phyloP scores from a whole-genome alignment of 2,329 filamentous ascomycete species.

The Clarireedia hainanense region DNA sequence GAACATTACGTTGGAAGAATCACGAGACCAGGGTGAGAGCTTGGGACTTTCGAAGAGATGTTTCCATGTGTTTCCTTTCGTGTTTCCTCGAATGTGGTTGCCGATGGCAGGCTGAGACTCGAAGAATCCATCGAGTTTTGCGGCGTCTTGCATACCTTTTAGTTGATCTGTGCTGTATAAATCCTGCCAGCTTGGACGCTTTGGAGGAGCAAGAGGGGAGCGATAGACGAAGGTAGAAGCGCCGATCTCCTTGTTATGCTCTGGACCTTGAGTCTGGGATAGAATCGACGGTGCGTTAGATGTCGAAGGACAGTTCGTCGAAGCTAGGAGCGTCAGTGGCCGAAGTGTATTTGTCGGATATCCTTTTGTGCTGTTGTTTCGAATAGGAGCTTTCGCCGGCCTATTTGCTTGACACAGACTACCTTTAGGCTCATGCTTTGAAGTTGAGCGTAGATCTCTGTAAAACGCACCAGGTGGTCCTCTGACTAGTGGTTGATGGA shows the following conservation, averaged over 20 bases:
- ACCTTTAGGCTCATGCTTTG: constrained; percentile 10
- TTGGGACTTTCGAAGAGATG: constrained; percentile 17
- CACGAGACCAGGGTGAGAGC: constrained; percentile 13
- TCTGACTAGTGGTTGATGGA: constrained; percentile 14
- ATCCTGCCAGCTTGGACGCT: constrained; percentile 19
- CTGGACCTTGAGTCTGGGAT: not conserved
- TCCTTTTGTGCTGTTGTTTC: constrained; percentile 11
- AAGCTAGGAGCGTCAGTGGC: constrained; percentile 19
- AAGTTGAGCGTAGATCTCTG: constrained; percentile 15
- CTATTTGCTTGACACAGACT: constrained; percentile 5
- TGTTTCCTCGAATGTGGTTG: not conserved
- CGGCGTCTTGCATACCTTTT: constrained; percentile 14
- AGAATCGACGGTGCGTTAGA: constrained; percentile 10
- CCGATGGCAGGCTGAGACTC: constrained; percentile 6
- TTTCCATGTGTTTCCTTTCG: constrained; percentile 10
- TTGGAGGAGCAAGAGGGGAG: constrained; percentile 24
- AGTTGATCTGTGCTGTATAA: constrained; percentile 22
- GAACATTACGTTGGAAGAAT: constrained; percentile 11
- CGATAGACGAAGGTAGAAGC: constrained; percentile 21
- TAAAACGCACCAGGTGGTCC: constrained; percentile 24
- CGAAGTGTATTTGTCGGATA: constrained; percentile 19
- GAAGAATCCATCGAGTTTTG: constrained; percentile 17
- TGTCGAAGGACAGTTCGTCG: not conserved
- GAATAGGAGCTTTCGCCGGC: not conserved
- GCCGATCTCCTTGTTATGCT: not conserved